Conservation (phyloP, 208 protist species). For the Trypanosoma cruzi region DNA sequence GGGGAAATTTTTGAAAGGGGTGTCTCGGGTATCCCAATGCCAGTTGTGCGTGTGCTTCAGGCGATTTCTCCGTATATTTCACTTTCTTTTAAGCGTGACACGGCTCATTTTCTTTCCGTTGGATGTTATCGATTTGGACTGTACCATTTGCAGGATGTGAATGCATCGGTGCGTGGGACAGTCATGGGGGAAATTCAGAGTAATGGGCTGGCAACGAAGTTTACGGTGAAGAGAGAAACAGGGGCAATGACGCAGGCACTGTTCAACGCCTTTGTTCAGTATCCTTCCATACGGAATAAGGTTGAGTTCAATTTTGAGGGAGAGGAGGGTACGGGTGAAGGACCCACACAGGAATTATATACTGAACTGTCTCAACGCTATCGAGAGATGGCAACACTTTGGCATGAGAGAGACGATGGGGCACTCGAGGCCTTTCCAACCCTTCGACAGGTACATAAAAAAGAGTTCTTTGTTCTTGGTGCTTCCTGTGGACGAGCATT, state of each 20-base stretch:
- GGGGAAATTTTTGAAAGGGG: slow-evolving; percentile 59
- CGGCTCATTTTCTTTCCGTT: slow-evolving; percentile 64
- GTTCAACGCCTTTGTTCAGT: slow-evolving; percentile 41
- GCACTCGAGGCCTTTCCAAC: slow-evolving; percentile 58
- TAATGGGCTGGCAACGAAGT: slow-evolving; percentile 60
- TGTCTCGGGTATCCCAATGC: slow-evolving; percentile 40
- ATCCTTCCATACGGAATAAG: slow-evolving; percentile 55
- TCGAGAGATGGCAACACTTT: slow-evolving; percentile 37
- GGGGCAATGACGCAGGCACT: slow-evolving; percentile 35
- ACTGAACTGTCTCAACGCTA: slow-evolving; percentile 64
- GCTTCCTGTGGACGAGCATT: slow-evolving; percentile 67
- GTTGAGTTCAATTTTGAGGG: slow-evolving; percentile 78
- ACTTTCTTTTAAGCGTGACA: slow-evolving; percentile 51
- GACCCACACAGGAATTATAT: slow-evolving; percentile 90
- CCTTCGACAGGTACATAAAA: slow-evolving; percentile 32
- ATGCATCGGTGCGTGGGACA: slow-evolving; percentile 37
- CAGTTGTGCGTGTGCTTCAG: slow-evolving; percentile 34
- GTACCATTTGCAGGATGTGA: slow-evolving; percentile 58
- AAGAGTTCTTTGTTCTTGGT: slow-evolving; percentile 79
- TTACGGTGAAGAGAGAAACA: slow-evolving; percentile 45
- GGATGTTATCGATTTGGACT: slow-evolving; percentile 78
- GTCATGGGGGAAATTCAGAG: slow-evolving; percentile 51
- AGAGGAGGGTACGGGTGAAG: slow-evolving; percentile 85
- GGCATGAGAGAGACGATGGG: slow-evolving; percentile 70
- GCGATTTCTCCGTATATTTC: slow-evolving; percentile 43